phyloP scores from a whole-genome alignment of 805 yeast genomes.

The Starmerella sirachaensis region DNA sequence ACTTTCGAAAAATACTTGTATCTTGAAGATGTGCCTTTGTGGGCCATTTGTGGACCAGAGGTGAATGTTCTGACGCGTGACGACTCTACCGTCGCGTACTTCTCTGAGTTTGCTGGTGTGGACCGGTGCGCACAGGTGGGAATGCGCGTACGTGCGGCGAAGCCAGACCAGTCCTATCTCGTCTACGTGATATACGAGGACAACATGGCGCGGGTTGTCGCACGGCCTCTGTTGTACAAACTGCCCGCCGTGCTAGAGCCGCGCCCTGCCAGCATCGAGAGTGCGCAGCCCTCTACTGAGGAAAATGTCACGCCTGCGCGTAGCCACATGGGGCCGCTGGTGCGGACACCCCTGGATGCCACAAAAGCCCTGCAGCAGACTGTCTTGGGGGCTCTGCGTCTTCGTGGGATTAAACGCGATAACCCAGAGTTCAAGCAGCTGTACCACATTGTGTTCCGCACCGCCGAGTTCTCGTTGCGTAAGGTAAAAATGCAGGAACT shows the following conservation, averaged over 20 bases:
- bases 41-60: constrained; percentile 18
- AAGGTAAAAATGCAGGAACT: constrained; percentile 5
- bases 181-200: constrained; percentile 13
- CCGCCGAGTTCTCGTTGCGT: constrained; percentile 26
- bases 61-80: constrained; percentile 15
- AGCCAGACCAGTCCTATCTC: constrained; percentile 2
- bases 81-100: constrained; percentile 8
- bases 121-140: not conserved
- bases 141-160: not conserved
- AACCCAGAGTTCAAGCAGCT: constrained; percentile 24
- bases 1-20: constrained; percentile 9
- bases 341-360: not conserved
- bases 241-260: too few relatives aligned
- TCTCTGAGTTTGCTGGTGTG: constrained; percentile 16
- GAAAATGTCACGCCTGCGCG: not conserved
- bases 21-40: constrained; percentile 13
- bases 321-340: not conserved
- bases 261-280: not conserved
- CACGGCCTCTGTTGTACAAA: constrained; percentile 11
- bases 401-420: constrained; percentile 26
- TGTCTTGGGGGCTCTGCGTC: constrained; percentile 28
- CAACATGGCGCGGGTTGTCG: constrained; percentile 9
- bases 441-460: constrained; percentile 24
- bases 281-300: constrained; percentile 1
- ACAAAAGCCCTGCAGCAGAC: constrained; percentile 23